Evolutionary conservation across 208 protist genomes (phyloP), one percentile per base, ranked within the genome.

Genomic region (Leishmania major): DNA sequence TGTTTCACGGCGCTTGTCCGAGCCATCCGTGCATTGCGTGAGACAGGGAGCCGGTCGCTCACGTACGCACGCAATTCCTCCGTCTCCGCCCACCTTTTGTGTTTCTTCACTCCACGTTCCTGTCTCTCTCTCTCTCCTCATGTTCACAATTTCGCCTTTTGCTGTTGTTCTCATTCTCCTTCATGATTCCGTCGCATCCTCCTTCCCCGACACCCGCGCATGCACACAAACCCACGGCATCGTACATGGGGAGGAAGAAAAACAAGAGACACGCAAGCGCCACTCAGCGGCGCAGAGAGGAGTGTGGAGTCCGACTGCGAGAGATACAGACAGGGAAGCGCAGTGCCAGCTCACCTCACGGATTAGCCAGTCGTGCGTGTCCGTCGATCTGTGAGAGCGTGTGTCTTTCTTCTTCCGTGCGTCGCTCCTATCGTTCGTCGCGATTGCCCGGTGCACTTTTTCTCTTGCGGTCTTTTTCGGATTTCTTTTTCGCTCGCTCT

Each of bases 71-170:
- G 35, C 59, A 49, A 71, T 37, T 37, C 19, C 22, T 78, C 59
- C 59, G 28, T 64, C 59, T 55, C 57, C 45, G 13, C 15, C 78
- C 45, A 70, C n/a, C 31, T 71, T 66, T 55, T 49, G 79, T 76
- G 13, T 66, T 75, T 71, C 55, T 71, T 7, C 62, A 2, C 57
- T 71, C 59, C 40, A 57, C 78, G 51, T n/a, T 45, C 64, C 5
- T 37, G n/a, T 64, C 15, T 40, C 62, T 40, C 1, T n/a, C n/a
- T 40, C 28, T 69, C 31, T 69, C 28, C 62, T 22, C 15, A 25
- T 8, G 3, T 31, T 22, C 31, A 22, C 40, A 13, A 17, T 19
- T 22, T 25, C 0, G 8, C 13, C 57, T n/a, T 69, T 15, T 69
- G 7, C 11, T 28, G 2, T 69, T 25, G 13, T 43, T 69, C 31